Conservation (phyloP, 768 basidiomycete species). For the Auricularia cornea region DNA sequence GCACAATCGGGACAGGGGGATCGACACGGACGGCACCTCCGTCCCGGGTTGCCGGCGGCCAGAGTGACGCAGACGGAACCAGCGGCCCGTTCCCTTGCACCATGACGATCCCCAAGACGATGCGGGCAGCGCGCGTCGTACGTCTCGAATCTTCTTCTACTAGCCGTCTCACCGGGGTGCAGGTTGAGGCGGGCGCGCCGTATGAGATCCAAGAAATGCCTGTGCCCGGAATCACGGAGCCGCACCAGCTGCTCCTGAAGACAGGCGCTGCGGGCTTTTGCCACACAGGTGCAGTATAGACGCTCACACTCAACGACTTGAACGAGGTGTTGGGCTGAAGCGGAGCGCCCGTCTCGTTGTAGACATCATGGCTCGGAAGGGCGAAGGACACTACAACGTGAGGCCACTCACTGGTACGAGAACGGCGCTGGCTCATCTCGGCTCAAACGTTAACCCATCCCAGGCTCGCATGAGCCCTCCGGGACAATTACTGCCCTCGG, state of each 20-base stretch:
- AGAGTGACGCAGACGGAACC: neutral
- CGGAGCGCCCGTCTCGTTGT: neutral
- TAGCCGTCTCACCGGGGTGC: neutral
- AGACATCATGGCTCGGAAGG: neutral
- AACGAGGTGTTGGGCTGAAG: too few relatives aligned
- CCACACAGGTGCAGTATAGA: neutral
- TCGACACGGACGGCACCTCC: too few relatives aligned
- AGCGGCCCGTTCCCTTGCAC: neutral
- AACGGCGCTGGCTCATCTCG: too few relatives aligned
- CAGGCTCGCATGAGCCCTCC: constrained; percentile 3
- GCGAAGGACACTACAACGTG: neutral
- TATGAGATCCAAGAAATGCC: constrained; percentile 1
- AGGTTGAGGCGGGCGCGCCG: neutral
- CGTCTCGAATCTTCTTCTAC: neutral
- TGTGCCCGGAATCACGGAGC: constrained; percentile 2
- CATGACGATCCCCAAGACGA: neutral
- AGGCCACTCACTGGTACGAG: constrained; percentile 4
- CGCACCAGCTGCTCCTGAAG: constrained; percentile 2
- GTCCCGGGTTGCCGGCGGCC: neutral
- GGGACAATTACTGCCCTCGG: constrained; percentile 6
- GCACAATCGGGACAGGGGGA: too few relatives aligned
- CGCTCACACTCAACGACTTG: too few relatives aligned
- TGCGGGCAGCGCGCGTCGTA: neutral
- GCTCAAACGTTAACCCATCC: neutral
- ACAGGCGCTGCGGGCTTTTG: constrained; percentile 6